A percentile compares a stretch with the other conserved stretches of the same genome.
Conservation (phyloP, 768 basidiomycete species). For the Collybia mongolica region DNA sequence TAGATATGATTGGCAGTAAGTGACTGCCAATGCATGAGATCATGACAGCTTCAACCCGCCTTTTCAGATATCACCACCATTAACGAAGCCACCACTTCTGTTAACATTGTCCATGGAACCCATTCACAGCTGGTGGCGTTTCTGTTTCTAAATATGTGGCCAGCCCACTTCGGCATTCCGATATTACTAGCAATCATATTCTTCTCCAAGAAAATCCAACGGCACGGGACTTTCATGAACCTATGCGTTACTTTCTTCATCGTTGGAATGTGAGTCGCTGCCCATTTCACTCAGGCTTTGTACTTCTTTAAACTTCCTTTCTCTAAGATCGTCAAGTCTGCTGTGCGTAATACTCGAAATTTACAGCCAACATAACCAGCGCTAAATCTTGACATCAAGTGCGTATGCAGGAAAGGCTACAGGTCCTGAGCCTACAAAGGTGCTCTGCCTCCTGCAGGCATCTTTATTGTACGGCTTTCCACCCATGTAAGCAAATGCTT, state of each 20-base stretch:
- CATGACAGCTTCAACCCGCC: background rate
- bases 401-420: conserved; percentile 39
- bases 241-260: conserved; percentile 45
- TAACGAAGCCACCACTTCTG: conserved; percentile 9
- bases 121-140: conserved; percentile 37
- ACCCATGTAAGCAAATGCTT: conserved; percentile 32
- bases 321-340: conserved; percentile 35
- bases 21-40: background rate
- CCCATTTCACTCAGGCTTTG: background rate
- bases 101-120: conserved; percentile 42
- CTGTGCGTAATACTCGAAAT: conserved; percentile 24
- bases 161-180: conserved; percentile 49
- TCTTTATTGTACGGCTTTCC: conserved; percentile 48
- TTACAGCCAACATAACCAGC: background rate
- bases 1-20: background rate
- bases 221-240: conserved; percentile 47
- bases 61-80: background rate
- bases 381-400: conserved; percentile 17
- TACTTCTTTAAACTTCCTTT: background rate
- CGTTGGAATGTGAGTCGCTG: conserved; percentile 36
- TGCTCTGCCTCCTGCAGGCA: conserved; percentile 45
- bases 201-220: conserved; percentile 38
- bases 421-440: conserved; percentile 42
- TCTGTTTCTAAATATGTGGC: conserved; percentile 47
- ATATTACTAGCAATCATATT: conserved; percentile 37